These are phyloP conservation scores for Paraphoma sp. DNA, from an alignment of 2,329 filamentous ascomycete genomes.

Conservation along the genomic window DNA sequence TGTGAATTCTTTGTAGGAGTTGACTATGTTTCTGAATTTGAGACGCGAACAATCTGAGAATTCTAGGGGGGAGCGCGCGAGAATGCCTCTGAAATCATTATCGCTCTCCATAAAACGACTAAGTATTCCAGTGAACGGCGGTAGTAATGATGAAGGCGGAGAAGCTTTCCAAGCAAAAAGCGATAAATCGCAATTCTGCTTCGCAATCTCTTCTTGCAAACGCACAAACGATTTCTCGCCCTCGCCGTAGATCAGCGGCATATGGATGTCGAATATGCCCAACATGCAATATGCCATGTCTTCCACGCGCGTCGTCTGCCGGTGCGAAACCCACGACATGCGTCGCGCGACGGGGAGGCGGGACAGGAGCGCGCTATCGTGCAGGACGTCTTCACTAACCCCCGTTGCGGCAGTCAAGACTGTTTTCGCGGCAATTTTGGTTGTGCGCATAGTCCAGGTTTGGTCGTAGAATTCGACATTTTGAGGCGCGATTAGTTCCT, in stretches of 20 bases:
- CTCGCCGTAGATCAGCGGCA: constrained; percentile 15
- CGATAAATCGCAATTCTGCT: not conserved
- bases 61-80: no score
- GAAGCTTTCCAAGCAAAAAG: not conserved
- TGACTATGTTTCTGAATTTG: no score
- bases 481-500: not conserved
- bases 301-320: constrained; percentile 20
- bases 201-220: constrained; percentile 9
- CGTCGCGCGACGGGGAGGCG: not conserved
- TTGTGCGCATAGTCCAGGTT: not conserved
- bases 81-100: no score
- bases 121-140: no score
- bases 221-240: constrained; percentile 8
- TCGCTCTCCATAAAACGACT: no score
- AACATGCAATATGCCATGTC: constrained; percentile 23
- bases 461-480: not conserved
- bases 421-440: not conserved
- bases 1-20: no score
- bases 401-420: not conserved
- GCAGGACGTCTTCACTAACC: not conserved
- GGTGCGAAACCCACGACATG: constrained; percentile 23
- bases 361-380: not conserved
- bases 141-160: no score
- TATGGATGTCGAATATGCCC: constrained; percentile 22
- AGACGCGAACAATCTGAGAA: no score